Evolutionary conservation across 2,329 filamentous ascomycete species (phyloP), one percentile per base, ranked within the genome.

Genomic region (Celoporthe dispersa): DNA sequence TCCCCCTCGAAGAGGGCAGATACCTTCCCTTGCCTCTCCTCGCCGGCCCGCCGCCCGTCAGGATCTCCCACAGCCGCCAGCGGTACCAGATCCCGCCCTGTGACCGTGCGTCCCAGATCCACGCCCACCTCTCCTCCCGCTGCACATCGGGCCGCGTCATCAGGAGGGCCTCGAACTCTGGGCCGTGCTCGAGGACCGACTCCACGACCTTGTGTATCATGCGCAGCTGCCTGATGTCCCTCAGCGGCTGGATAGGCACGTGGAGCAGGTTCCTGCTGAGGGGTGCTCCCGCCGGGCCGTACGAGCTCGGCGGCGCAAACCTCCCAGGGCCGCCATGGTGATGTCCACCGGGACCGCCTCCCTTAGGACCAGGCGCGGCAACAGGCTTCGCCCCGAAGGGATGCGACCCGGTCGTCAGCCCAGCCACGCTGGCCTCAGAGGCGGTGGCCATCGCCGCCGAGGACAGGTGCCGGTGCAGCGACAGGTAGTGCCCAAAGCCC

Each of bases 181-280:
- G 89, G 0, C 94, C 94, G 74, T 96, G 89, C 31, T 90, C 88
- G 11, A 98, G 83, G 0, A 98, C 84, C 2, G 87, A 87, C 77
- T 98, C 95, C 44, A 97, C 86, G 0, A 94, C 92, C 78, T 92
- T 94, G 81, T 98, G 95, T 71, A 98, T 97, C 60, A 97, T 86
- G 70, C 90, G 90, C 0, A 98, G 83, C 72, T 92, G 91, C 73
- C 90, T 91, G 64, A 97, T 87, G 75, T 98, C 92, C 7, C 87
- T 86, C 1, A 95, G 95, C 8, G 91, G 86, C 72, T 89, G 88
- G 16, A 97, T 91, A 1, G 91, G 89, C 37, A 94, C 91, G 74
- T 93, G 88, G 8, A 88, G 83, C 25, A 91, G 80, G 55, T 81
- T 76, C 69, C 85, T 80, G 72, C 80, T 82, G 39, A 85, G 73